Base-by-base conservation (phyloP, 805 yeast species). In the Ogataea pignaliae region DNA sequence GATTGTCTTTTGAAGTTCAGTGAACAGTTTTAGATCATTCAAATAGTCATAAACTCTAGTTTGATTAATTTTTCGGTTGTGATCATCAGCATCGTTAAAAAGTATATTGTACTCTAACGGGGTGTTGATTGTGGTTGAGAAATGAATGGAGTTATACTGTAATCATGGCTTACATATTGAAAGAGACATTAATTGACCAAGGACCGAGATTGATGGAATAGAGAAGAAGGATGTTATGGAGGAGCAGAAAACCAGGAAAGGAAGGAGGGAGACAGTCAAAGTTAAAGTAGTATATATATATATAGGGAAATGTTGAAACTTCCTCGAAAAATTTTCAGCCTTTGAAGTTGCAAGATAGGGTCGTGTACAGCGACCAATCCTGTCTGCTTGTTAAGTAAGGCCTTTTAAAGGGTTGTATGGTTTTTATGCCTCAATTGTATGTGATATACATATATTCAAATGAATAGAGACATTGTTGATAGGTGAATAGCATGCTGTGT, bases 31-130 rank as follows among this genome's bases (percentile, higher is more conserved):
- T 58, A 67, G 79, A 75, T 77, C 82, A 77, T 69, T 55, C 68
- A 52, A 50, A 50, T 47, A 56, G 72, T 78, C 83, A 78, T 75
- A 78, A 70, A 78, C 84, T 78, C 84, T 78, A 78, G 84, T 78
- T 78, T 78, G 83, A 65, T 10, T 29, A 64, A 48, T 46, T 48
- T 62, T 70, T 69, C 63, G 65, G 51, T 65, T 69, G 69, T 64
- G 71, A 61, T 70, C 78, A 73, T 74, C 79, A 70, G 61, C 37
- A 42, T 35, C 28, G 17, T 26, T 41, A n/a, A 39, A 37, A 41
- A 21, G 26, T 21, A 21, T 4, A 21, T 21, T 21, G 26, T 21
- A 21, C 26, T 21, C 26, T 21, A 21, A 21, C 26, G 26, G 26
- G 26, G 26, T 21, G 26, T 21, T 21, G 26, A 21, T 21, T 7